Base-by-base conservation (phyloP, 257 asterid species). In the Solanum habrochaites region DNA sequence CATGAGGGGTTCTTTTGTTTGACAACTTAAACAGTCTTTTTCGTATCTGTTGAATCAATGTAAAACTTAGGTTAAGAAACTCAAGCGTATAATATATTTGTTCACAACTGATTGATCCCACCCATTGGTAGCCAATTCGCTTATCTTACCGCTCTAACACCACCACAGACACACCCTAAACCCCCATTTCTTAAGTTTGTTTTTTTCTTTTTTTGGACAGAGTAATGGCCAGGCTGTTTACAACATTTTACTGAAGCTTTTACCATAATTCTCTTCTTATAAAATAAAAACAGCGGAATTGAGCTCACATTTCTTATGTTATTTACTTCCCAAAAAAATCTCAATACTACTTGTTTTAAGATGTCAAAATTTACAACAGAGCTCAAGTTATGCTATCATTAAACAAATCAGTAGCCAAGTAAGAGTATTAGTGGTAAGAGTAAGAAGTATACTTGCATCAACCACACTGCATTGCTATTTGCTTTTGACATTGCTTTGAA, bases 401-500 rank as follows among this genome's bases (percentile, higher is more conserved):
- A 47, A 78, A 45, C 43, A 27, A 83, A 83, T 32, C 83, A 31
- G 52, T 64, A 60, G 80, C n/a, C 31, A 23, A 62, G 56, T 13
- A 77, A 29, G 80, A 73, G 7, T 31, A 70, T n/a, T 42, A 86
- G 82, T 85, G 82, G 69, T 49, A 47, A 89, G 85, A 87, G 31
- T 10, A 29, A 40, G 66, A 42, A 32, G 47, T 94, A 89, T 93
- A 97, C 99, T 92, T 97, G 99, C 99, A 97, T 97, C 88, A 97
- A 94, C 99, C 99, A 97, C 87, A 96, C 96, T 75, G 99, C 99
- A 91, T 96, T 95, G 88, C 89, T 91, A 87, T 96, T 90, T 77
- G 92, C 99, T 90, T 89, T 92, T 81, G 95, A 91, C 99, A 96
- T 96, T 85, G 99, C 98, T 90, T 91, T 89, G 83, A 91, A 95